phyloP scores from a whole-genome alignment of 2,329 filamentous ascomycete genomes.

The Ilyonectria destructans region DNA sequence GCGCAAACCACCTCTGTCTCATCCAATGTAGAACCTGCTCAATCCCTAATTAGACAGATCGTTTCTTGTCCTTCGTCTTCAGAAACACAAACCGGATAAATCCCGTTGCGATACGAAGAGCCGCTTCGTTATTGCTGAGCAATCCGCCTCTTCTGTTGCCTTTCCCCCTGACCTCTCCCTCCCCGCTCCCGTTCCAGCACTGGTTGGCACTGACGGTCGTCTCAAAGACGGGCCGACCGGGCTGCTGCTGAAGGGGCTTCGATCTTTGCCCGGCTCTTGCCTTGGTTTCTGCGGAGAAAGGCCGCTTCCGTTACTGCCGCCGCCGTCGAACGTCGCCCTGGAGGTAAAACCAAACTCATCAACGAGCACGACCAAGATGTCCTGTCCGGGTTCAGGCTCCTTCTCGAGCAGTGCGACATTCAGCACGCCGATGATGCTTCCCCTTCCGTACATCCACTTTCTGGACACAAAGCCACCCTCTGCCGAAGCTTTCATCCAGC shows the following conservation, averaged over 20 bases:
- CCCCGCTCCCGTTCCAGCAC: background rate
- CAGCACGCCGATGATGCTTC: background rate
- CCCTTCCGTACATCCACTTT: slow-evolving; percentile 19
- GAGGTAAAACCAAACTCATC: slow-evolving; percentile 3
- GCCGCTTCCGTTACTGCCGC: background rate
- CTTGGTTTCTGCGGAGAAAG: background rate
- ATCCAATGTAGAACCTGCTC: background rate
- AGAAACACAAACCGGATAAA: background rate
- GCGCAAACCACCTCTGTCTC: too few species aligned
- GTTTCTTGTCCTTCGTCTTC: background rate
- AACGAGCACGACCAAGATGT: background rate
- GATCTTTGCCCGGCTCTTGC: background rate
- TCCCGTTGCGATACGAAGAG: background rate
- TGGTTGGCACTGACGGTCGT: background rate
- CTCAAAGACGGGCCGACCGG: slow-evolving; percentile 1
- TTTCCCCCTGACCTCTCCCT: background rate
- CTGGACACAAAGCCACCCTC: slow-evolving; percentile 25
- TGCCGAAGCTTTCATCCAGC: slow-evolving; percentile 24
- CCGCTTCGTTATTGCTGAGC: background rate
- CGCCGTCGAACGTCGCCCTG: background rate
- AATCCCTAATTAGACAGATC: background rate
- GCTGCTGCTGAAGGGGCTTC: slow-evolving; percentile 4
- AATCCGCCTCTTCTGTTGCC: background rate
- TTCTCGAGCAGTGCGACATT: background rate
- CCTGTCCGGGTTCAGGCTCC: background rate